Percentiles rank a stretch among this genome's conserved stretches.
Evolutionary conservation across 164 flowering plant genomes (phyloP).

Genomic region (Dillenia turbinata): DNA sequence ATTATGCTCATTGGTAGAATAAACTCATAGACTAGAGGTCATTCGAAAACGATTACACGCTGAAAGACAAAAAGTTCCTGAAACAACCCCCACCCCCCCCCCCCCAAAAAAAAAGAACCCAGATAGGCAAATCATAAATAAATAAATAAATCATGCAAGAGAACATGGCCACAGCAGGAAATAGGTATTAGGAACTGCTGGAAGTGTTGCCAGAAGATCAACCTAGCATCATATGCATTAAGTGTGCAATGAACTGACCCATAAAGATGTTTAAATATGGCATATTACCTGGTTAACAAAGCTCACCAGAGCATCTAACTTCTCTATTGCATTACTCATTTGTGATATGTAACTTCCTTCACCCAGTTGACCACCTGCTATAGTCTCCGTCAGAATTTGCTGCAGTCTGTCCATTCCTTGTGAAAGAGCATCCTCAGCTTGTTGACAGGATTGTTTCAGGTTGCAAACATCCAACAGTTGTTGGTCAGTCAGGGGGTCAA

Average conservation of each 20-base stretch:
- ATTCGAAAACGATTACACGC: no score
- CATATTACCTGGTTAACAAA: conserved; percentile 69
- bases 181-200: no score
- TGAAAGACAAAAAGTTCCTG: no score
- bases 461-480: conserved; percentile 47
- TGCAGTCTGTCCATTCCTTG: conserved; percentile 95
- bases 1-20: no score
- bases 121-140: no score
- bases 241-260: not conserved
- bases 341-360: conserved; percentile 59
- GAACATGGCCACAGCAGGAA: no score
- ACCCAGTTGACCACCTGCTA: conserved; percentile 47
- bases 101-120: no score
- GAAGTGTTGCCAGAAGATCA: no score
- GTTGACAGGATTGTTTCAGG: conserved; percentile 76
- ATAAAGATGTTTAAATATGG: not conserved
- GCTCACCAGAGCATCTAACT: conserved; percentile 61
- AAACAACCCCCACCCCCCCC: no score
- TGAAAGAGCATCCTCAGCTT: conserved; percentile 95
- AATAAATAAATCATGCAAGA: no score
- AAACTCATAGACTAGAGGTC: no score
- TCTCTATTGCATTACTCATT: conserved; percentile 59
- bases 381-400: conserved; percentile 49
- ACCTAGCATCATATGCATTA: not conserved
- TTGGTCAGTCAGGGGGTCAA: conserved; percentile 64